Conservation (phyloP, 2,329 filamentous ascomycete species). For the Lecanicillium sp. region DNA sequence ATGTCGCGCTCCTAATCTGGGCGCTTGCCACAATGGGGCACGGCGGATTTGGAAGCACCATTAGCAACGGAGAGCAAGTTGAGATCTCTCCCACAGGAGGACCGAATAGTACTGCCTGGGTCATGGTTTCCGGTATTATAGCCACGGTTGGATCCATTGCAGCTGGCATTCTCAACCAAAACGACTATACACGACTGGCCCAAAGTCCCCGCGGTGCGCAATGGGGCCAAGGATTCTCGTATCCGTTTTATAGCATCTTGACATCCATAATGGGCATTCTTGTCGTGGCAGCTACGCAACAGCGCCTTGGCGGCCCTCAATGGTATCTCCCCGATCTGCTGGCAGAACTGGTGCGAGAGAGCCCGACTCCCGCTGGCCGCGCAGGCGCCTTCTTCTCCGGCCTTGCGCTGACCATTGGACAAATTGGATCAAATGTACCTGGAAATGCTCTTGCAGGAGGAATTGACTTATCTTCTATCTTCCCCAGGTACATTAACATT, state of each 20-base stretch:
- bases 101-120: constrained; percentile 23
- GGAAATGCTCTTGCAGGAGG: constrained; percentile 29
- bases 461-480: constrained; percentile 29
- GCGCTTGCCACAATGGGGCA: constrained; percentile 33
- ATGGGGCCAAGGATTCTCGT: constrained; percentile 24
- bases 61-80: constrained; percentile 15
- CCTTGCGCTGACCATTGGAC: constrained; percentile 24
- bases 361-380: constrained; percentile 23
- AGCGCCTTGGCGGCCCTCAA: constrained; percentile 24
- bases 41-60: constrained; percentile 27
- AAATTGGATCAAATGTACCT: constrained; percentile 28
- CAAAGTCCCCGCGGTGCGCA: constrained; percentile 22
- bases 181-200: constrained; percentile 28
- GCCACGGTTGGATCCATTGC: constrained; percentile 29
- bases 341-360: constrained; percentile 20
- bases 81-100: constrained; percentile 18
- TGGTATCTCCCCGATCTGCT: constrained; percentile 30
- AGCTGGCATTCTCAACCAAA: constrained; percentile 29
- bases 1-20: constrained; percentile 34
- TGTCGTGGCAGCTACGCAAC: constrained; percentile 29
- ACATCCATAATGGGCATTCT: constrained; percentile 30
- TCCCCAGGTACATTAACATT: constrained; percentile 29
- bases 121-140: constrained; percentile 27
- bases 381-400: constrained; percentile 30
- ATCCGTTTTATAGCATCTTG: constrained; percentile 26